Evolutionary conservation across 352 stramenopile species (phyloP).

Genomic region (Aphanomyces stellatus): DNA sequence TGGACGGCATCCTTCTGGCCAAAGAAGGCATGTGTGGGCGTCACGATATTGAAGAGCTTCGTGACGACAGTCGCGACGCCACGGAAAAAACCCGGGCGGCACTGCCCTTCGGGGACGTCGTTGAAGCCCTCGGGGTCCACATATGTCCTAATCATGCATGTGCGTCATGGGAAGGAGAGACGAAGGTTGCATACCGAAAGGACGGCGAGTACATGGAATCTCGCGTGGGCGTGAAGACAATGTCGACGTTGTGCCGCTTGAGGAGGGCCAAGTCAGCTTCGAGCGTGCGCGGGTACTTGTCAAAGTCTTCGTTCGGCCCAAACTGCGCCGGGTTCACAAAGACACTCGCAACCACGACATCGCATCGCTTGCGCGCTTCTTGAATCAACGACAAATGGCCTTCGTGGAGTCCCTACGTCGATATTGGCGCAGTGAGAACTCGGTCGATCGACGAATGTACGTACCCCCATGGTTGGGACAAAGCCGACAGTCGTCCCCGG

Average conservation of each 20-base stretch:
- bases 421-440: background rate
- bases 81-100: constrained; percentile 94
- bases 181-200: constrained; percentile 29
- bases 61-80: constrained; percentile 98
- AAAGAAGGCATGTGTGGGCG: constrained; percentile 96
- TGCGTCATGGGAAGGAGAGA: constrained; percentile 23
- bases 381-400: constrained; percentile 90
- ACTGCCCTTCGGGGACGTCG: constrained; percentile 85
- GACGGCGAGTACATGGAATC: constrained; percentile 85
- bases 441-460: background rate
- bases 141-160: constrained; percentile 73
- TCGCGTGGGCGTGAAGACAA: constrained; percentile 79
- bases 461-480: constrained; percentile 98
- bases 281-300: constrained; percentile 96
- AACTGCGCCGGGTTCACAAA: constrained; percentile 99
- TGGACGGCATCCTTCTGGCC: constrained; percentile 99
- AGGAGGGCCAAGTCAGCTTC: constrained; percentile 89
- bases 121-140: constrained; percentile 93
- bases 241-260: constrained; percentile 78
- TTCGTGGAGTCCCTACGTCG: constrained; percentile 95
- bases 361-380: constrained; percentile 84
- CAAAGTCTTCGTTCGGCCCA: constrained; percentile 95
- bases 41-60: constrained; percentile 99
- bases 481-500: constrained; percentile 84
- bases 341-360: constrained; percentile 92